These are phyloP conservation scores for Daldinia childiae DNA, from an alignment of 495 filamentous ascomycete species.

Conservation along the genomic window DNA sequence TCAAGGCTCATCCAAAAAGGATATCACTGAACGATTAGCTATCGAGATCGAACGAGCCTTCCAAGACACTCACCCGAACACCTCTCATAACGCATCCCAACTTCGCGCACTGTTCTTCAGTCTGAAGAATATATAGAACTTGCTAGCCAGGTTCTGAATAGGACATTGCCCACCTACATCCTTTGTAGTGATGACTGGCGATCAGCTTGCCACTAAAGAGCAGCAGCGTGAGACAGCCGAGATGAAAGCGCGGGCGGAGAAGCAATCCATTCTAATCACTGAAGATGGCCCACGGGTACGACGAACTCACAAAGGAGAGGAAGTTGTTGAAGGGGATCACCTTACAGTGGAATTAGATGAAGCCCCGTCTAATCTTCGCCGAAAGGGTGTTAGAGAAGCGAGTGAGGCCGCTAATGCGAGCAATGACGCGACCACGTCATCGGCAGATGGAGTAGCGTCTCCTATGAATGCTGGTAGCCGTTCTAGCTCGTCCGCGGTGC, in stretches of 20 bases:
- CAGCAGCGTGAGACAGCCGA: slow-evolving; percentile 82
- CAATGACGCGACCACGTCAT: slow-evolving; percentile 45
- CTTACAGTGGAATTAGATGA: slow-evolving; percentile 49
- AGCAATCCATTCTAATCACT: slow-evolving; percentile 84
- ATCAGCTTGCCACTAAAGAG: slow-evolving; percentile 92
- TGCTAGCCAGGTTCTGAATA: slow-evolving; percentile 75
- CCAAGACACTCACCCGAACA: slow-evolving; percentile 55
- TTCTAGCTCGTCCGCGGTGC: slow-evolving; percentile 46
- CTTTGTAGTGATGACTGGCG: slow-evolving; percentile 82
- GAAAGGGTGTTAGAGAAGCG: slow-evolving; percentile 50
- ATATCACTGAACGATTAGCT: slow-evolving; percentile 57
- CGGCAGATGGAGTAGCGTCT: slow-evolving; percentile 35
- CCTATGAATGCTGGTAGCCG: slow-evolving; percentile 32
- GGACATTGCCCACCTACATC: slow-evolving; percentile 73
- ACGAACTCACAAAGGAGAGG: slow-evolving; percentile 95
- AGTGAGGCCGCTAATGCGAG: slow-evolving; percentile 43
- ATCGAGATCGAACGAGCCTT: slow-evolving; percentile 77
- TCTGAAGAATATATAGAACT: slow-evolving; percentile 82
- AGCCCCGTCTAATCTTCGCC: slow-evolving; percentile 51
- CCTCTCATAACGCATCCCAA: slow-evolving; percentile 55
- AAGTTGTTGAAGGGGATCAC: slow-evolving; percentile 77
- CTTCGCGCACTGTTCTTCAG: slow-evolving; percentile 74
- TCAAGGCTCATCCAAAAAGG: slow-evolving; percentile 50
- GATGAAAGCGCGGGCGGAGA: slow-evolving; percentile 74
- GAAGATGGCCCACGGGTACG: slow-evolving; percentile 86